Conservation (phyloP, 83 land plant genomes). For the Thuja plicata region DNA sequence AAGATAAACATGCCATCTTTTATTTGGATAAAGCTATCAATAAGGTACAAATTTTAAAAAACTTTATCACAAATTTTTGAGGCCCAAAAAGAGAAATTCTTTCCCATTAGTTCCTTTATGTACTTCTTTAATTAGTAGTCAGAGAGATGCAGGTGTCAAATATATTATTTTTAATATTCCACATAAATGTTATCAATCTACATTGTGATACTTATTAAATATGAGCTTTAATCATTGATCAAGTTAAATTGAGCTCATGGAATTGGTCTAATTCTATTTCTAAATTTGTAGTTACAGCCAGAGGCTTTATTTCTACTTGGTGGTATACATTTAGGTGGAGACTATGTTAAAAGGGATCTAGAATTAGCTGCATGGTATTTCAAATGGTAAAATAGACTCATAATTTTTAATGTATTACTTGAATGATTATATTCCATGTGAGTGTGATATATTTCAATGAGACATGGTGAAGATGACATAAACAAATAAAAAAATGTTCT, state of each 20-base stretch:
- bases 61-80: not conserved
- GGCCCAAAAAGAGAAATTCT: not conserved
- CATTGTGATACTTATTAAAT: not conserved
- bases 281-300: constrained; percentile 66
- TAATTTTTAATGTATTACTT: not conserved
- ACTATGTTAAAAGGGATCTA: constrained; percentile 56
- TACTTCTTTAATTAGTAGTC: not conserved
- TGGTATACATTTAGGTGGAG: constrained; percentile 69
- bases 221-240: not conserved
- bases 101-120: not conserved
- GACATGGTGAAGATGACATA: too few species aligned
- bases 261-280: constrained; percentile 9
- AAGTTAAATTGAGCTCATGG: not conserved
- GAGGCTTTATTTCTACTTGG: constrained; percentile 81
- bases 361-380: constrained; percentile 83
- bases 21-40: constrained; percentile 78
- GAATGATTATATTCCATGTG: not conserved
- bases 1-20: constrained; percentile 61
- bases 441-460: too few species aligned
- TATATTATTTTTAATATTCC: not conserved
- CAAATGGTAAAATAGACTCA: constrained; percentile 45
- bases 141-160: not conserved
- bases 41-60: constrained; percentile 45
- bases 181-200: not conserved
- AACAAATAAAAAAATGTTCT: too few species aligned